Base-by-base conservation (phyloP, 2,329 filamentous ascomycete species). In the Lojkania enalia region DNA sequence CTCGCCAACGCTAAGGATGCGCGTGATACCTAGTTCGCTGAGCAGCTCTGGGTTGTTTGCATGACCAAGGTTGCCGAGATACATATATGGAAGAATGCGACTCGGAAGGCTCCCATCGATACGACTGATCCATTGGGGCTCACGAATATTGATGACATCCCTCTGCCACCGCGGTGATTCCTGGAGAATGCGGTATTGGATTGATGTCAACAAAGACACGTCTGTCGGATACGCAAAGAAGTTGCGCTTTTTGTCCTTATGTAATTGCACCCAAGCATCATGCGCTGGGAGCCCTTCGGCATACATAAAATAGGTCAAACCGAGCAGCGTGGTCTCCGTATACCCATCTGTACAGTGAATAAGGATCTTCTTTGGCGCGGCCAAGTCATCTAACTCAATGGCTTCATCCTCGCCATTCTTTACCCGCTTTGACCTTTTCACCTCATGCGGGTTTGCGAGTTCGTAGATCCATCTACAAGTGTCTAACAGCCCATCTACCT, bases 171-270 rank as follows among this genome's bases (percentile, higher is more conserved):
- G 60, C 0, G 89, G 88, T 0, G 87, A 90, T 47, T 86, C 84
- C 35, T 79, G 77, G 16, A 96, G 76, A 12, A 97, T 76, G 12
- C 87, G 85, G 15, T 84, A 81, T 47, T 92, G 84, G 27, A 96
- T 86, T 3, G 82, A 81, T 1, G 80, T 84, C n/a, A 97, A 73
- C 9, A 96, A 78, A 3, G 86, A 82, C 14, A 96, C 90, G 64
- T 99, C 94, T 0, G 88, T 89, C 1, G 88, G 87, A 58, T 97
- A 97, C 0, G 94, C 90, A 64, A 99, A 99, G 74, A 97, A 96
- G 64, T 99, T 97, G 48, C 94, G 87, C 44, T 82, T 78, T 67
- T 87, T 89, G 11, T 83, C 79, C 9, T 84, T 85, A 66, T 99
- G 94, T 37, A 99, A 76, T 47, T 83, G 79, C 7, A 97, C 77